Evolutionary conservation across 2,329 filamentous ascomycete genomes (phyloP), one percentile per base, ranked within the genome.

Genomic region (Periconia macrospinosa): DNA sequence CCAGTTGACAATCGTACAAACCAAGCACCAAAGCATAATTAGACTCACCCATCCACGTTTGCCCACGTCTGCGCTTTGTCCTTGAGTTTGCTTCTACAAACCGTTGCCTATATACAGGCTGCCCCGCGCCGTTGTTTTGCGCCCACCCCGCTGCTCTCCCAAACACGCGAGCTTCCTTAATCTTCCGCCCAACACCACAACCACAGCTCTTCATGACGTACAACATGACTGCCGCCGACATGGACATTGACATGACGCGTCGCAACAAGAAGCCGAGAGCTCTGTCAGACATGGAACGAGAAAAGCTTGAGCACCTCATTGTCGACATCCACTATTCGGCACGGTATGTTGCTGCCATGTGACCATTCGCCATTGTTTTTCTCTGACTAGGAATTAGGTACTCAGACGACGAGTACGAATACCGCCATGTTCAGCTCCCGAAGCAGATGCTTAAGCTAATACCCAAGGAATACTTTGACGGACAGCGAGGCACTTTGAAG

Each of bases 371-470:
- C 44, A 37, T 37, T 30, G 43, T 52, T 42, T 41, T 42, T 50
- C 50, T 58, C 61, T 69, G 58, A 68, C 56, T 23, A n/a, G 43
- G 40, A 19, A 47, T 33, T 72, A 97, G 94, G 75, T 99, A 99
- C 75, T 92, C 88, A 27, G 94, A 99, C 70, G 87, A 85, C 76
- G 86, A 94, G 75, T 96, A 87, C 76, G 94, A 99, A 78, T 99
- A 99, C 78, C 90, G 94, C 61, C 94, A 99, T 76, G 94, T 99
- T 54, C 92, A 97, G 76, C 86, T 99, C 30, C 94, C 94, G 42
- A 99, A 99, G 79, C 88, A 91, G 65, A 99, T 99, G 94, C 86
- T 99, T 60, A 97, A 97, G 78, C 89, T 86, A 41, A 97, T 99
- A 64, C 94, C 94, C 18, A 88, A 92, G 73, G 93, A 97, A 60